Conservation (phyloP, 345 rosid species). For the Rhodomyrtus tomentosa region DNA sequence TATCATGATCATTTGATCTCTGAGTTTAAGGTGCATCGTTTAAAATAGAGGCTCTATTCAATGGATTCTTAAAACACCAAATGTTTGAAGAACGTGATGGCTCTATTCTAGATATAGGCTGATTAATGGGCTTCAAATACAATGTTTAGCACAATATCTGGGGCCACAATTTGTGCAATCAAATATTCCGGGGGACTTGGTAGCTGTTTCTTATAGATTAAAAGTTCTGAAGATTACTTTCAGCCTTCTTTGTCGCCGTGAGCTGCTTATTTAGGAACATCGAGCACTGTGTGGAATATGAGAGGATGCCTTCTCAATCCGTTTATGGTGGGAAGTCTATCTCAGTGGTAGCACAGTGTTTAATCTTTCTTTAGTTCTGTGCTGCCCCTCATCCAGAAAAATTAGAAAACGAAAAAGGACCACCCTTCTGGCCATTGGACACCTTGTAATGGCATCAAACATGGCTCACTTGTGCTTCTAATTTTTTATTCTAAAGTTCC, state of each 20-base stretch:
- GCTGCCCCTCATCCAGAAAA: background rate
- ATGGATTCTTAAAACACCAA: background rate
- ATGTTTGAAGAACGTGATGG: background rate
- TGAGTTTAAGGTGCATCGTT: background rate
- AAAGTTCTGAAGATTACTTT: background rate
- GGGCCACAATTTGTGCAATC: background rate
- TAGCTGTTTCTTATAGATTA: background rate
- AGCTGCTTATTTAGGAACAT: background rate
- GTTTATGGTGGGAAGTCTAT: background rate
- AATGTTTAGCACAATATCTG: background rate
- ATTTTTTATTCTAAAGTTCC: too few relatives aligned
- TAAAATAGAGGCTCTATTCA: accelerated
- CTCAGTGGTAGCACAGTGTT: background rate
- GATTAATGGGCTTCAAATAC: background rate
- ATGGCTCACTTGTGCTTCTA: background rate
- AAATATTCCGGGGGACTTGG: background rate
- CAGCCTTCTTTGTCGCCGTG: background rate
- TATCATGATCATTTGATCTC: background rate
- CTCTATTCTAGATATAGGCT: background rate
- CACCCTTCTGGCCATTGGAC: background rate
- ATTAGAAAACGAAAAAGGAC: too few relatives aligned
- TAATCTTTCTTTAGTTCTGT: background rate
- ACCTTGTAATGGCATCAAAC: background rate
- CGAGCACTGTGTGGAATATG: background rate
- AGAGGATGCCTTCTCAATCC: background rate